These are phyloP conservation scores for Chrysoporthe deuterocubensis DNA, from an alignment of 2,329 filamentous ascomycete species.

Conservation along the genomic window DNA sequence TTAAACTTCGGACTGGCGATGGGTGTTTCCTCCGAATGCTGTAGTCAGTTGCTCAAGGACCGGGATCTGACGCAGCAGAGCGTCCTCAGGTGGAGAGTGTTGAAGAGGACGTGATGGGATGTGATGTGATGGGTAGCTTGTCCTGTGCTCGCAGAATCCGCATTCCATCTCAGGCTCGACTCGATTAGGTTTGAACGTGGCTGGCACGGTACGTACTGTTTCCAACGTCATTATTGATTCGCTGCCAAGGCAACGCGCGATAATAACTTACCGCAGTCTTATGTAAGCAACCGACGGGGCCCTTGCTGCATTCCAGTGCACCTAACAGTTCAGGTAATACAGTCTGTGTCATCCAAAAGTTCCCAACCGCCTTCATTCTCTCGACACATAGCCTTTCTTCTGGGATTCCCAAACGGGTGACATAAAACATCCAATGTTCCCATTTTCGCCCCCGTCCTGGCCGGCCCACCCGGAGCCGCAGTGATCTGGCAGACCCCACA, in stretches of 20 bases:
- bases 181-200: not conserved
- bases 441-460: not conserved
- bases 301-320: not conserved
- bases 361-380: no score
- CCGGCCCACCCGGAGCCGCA: constrained; percentile 3
- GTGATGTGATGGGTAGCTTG: not conserved
- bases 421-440: not conserved
- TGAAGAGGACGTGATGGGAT: not conserved
- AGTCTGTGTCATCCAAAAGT: no score
- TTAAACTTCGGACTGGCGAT: not conserved
- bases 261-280: not conserved
- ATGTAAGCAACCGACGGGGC: not conserved
- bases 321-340: no score
- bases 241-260: not conserved
- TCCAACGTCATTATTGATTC: constrained; percentile 12
- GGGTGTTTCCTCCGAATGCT: not conserved
- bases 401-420: not conserved
- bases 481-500: constrained; percentile 2
- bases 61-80: not conserved
- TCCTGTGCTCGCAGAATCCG: not conserved
- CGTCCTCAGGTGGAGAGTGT: not conserved
- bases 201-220: not conserved
- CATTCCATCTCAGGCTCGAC: not conserved
- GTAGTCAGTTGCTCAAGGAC: not conserved
- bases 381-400: not conserved